A percentile compares a stretch with the other conserved stretches of the same genome.
Evolutionary conservation across 2,329 filamentous ascomycete genomes (phyloP).

Genomic region (Diaporthe sp.): DNA sequence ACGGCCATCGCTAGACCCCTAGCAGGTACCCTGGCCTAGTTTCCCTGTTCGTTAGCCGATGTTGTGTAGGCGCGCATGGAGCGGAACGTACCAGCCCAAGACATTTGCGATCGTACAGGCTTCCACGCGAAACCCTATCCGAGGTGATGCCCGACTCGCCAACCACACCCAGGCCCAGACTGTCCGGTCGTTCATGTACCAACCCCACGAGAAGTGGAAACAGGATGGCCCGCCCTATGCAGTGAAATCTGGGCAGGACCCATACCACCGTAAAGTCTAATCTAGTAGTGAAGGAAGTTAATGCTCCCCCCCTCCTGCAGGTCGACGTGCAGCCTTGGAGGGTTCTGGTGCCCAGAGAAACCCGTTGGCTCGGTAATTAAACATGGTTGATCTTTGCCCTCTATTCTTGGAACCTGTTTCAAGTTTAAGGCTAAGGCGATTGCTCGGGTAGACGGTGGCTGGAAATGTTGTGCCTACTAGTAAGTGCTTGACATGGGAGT

Average conservation of each 20-base stretch:
- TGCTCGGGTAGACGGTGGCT: neutral
- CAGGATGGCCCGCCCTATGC: neutral
- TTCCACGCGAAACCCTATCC: constrained; percentile 11
- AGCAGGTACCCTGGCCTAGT: neutral
- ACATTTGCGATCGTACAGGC: neutral
- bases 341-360: constrained; percentile 1
- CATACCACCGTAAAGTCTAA: neutral
- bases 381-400: constrained; percentile 7
- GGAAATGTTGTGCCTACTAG: neutral
- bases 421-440: neutral
- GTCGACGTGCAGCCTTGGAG: neutral
- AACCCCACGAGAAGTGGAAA: neutral
- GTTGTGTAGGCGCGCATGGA: neutral
- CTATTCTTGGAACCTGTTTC: constrained; percentile 31
- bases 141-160: constrained; percentile 3
- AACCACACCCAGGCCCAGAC: neutral
- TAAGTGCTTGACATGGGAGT: neutral
- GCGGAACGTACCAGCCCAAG: neutral
- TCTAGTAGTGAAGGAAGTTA: neutral
- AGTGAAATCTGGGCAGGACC: neutral
- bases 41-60: neutral
- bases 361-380: constrained; percentile 24
- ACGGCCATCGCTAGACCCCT: neutral
- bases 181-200: constrained; percentile 1
- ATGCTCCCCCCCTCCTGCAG: constrained; percentile 2